Evolutionary conservation across 2,329 filamentous ascomycete species (phyloP), one percentile per base, ranked within the genome.

Genomic region (Paraphoma chrysanthemicola): DNA sequence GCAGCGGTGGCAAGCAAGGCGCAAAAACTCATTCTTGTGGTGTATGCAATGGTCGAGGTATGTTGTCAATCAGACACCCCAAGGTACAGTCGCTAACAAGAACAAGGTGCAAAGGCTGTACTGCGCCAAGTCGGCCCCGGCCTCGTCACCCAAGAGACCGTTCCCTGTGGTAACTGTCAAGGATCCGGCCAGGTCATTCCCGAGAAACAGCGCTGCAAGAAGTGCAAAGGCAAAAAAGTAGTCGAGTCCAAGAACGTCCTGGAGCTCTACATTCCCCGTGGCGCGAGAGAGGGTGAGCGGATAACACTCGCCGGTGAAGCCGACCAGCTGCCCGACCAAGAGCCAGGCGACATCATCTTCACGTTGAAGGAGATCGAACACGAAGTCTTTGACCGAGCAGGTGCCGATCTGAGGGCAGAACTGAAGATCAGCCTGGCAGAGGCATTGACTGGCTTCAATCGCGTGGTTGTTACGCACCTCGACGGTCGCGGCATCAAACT

Each of bases 151-250:
- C 90, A 92, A 70, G 89, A 92, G 70, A 87, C 89, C 6, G 87
- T 93, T 38, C 78, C 88, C 36, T 99, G 95, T 78, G 88, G 90
- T 69, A 88, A 90, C 70, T 99, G 95, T 79, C 85, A 88, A 57
- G 94, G 93, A 33, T 86, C 88, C n/a, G 95, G 95, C 6, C 88
- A 89, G 72, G 88, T 93, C 72, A 96, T 88, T 81, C 94, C 94
- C 78, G 92, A 97, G 73, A 98, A 98, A 83, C 95, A 99, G 73
- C 92, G 92, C 74, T 99, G 95, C 84, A 97, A 96, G 84, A 97
- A 95, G 83, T 99, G 95, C 87, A 98, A 98, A 81, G 95, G 95
- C 71, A 91, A 91, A 77, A 87, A 92, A 60, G 93, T 92, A 12
- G 87, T 88, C 44, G 90, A 93, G 70, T 91, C 95, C 79, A 95